These are phyloP conservation scores for Aureobasidium zeae DNA, from an alignment of 2,329 filamentous ascomycete genomes.

Conservation along the genomic window DNA sequence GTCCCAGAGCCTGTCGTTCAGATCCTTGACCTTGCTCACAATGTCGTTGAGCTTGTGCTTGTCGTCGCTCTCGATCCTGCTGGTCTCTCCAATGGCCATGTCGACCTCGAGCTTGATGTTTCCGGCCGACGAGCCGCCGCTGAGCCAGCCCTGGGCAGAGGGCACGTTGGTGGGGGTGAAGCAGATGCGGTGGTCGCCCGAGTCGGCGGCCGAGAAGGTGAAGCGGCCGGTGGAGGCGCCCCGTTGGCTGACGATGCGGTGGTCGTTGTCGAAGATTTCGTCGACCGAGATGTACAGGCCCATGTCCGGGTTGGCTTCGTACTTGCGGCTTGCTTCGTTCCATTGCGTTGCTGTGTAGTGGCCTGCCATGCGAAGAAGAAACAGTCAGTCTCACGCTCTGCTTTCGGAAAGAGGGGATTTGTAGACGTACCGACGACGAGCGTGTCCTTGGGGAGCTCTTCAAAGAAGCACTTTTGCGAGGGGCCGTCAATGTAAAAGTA, in stretches of 20 bases:
- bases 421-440: constrained; percentile 68
- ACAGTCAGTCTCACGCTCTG: too few relatives aligned
- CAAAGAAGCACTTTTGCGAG: constrained; percentile 89
- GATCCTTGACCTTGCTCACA: constrained; percentile 75
- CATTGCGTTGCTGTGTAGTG: constrained; percentile 82
- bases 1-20: constrained; percentile 79
- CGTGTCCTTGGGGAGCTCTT: constrained; percentile 95
- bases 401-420: background rate
- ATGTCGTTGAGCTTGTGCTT: constrained; percentile 90
- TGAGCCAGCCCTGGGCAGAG: constrained; percentile 63
- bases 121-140: constrained; percentile 54
- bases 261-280: constrained; percentile 95
- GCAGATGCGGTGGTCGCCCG: constrained; percentile 93
- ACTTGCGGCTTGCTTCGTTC: constrained; percentile 59
- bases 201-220: constrained; percentile 89
- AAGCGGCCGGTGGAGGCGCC: constrained; percentile 71
- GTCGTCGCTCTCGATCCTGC: constrained; percentile 84
- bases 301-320: constrained; percentile 59
- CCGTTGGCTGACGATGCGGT: constrained; percentile 85
- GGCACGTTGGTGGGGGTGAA: constrained; percentile 75
- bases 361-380: constrained; percentile 38
- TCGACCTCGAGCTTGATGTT: constrained; percentile 80
- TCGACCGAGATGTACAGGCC: constrained; percentile 88
- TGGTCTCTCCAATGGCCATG: constrained; percentile 88
- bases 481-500: constrained; percentile 93